A percentile compares a stretch with the other conserved stretches of the same genome.
phyloP scores from a whole-genome alignment of 2,329 filamentous ascomycete genomes.

The Colletotrichum sp. region DNA sequence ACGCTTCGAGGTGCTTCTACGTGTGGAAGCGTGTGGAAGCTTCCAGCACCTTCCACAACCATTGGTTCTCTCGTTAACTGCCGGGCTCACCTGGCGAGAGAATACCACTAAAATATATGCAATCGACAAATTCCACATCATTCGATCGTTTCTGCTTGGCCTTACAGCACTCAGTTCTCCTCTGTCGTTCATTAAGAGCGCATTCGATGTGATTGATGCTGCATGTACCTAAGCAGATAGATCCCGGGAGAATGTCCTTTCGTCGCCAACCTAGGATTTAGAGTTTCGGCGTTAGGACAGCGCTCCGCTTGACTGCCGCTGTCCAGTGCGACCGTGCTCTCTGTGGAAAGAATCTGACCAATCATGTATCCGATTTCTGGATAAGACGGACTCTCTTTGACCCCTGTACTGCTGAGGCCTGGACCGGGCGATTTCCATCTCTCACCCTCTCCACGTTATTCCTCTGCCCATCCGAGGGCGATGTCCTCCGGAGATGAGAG shows the following conservation, averaged over 20 bases:
- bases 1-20: conserved; percentile 21
- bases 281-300: neutral
- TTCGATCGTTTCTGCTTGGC: neutral
- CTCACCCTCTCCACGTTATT: neutral
- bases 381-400: neutral
- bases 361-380: neutral
- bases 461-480: neutral
- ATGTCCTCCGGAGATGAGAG: neutral
- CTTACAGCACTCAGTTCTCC: neutral
- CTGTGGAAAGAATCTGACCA: neutral
- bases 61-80: too few species aligned
- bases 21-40: conserved; percentile 26
- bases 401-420: neutral
- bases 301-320: neutral
- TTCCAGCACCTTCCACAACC: conserved; percentile 30
- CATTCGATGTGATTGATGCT: neutral
- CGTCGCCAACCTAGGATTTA: neutral
- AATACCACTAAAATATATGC: neutral
- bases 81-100: neutral
- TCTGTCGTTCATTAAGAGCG: neutral
- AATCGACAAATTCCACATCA: too few species aligned
- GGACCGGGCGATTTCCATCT: neutral
- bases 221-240: neutral
- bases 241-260: neutral
- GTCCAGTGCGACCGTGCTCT: neutral